Conservation (phyloP, 2,329 filamentous ascomycete species). For the Aureobasidium pullulans region DNA sequence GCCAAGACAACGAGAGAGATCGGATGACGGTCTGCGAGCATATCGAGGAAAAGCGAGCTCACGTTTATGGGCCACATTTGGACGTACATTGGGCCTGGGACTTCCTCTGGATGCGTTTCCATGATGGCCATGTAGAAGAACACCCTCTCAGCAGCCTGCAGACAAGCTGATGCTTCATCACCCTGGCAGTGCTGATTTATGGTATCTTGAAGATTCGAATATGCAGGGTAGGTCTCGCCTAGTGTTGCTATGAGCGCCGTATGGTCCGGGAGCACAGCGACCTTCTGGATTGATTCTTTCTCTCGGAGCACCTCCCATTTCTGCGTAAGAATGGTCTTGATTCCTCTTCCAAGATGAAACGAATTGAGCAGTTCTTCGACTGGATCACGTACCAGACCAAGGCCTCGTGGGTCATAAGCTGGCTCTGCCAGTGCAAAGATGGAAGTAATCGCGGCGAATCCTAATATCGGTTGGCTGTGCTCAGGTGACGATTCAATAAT, state of each 20-base stretch:
- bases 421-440: constrained; percentile 14
- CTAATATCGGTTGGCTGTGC: constrained; percentile 15
- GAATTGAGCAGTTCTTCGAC: constrained; percentile 4
- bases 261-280: not conserved
- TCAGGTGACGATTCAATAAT: constrained; percentile 1
- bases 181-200: not conserved
- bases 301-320: not conserved
- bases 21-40: not conserved
- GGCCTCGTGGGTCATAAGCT: not conserved
- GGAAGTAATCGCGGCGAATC: constrained; percentile 15
- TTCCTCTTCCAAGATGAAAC: constrained; percentile 6
- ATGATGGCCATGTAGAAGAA: constrained; percentile 10
- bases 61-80: constrained; percentile 12
- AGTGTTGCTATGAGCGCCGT: not conserved
- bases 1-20: constrained; percentile 2
- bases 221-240: not conserved
- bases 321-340: constrained; percentile 3
- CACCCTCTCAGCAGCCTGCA: not conserved
- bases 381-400: not conserved
- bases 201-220: not conserved
- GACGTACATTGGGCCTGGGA: not conserved
- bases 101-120: not conserved
- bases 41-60: not conserved
- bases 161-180: not conserved
- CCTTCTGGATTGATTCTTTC: not conserved